Evolutionary conservation across 345 rosid species (phyloP).

Genomic region (Rhizophora mangle): DNA sequence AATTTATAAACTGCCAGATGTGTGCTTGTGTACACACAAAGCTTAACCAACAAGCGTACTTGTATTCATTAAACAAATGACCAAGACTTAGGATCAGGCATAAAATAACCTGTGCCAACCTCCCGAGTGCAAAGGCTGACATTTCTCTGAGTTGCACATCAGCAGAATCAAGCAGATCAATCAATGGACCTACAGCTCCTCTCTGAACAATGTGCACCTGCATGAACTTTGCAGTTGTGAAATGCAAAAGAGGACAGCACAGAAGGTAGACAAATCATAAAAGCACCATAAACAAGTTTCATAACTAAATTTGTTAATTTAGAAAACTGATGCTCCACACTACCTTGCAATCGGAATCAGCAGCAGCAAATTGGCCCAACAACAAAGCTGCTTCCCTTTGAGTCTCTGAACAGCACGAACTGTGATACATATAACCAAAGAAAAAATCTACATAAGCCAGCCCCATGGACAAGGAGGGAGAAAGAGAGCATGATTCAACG

Average conservation of each 20-base stretch:
- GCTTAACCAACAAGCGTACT: neutral
- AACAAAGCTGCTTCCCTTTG: slow-evolving; percentile 77
- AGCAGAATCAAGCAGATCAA: slow-evolving; percentile 60
- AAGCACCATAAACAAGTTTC: too few species aligned
- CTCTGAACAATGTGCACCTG: slow-evolving; percentile 84
- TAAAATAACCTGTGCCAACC: slow-evolving; percentile 68
- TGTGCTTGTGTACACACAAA: neutral
- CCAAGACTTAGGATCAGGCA: neutral
- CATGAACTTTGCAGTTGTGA: slow-evolving; percentile 17
- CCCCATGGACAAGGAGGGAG: neutral
- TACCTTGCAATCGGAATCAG: slow-evolving; percentile 82
- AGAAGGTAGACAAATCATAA: neutral
- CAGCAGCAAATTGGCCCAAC: slow-evolving; percentile 78
- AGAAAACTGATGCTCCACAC: slow-evolving; percentile 6
- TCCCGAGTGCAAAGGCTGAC: slow-evolving; percentile 82
- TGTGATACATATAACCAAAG: slow-evolving; percentile 22
- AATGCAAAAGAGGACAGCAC: neutral
- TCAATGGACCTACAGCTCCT: slow-evolving; percentile 66
- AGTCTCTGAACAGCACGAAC: slow-evolving; percentile 66
- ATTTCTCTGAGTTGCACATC: slow-evolving; percentile 67
- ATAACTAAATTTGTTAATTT: too few species aligned
- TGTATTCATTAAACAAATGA: neutral
- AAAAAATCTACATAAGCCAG: too few species aligned
- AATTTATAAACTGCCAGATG: too few species aligned
- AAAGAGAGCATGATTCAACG: neutral